Conservation (phyloP, 331 rosid species). For the Pyrus hybrid region DNA sequence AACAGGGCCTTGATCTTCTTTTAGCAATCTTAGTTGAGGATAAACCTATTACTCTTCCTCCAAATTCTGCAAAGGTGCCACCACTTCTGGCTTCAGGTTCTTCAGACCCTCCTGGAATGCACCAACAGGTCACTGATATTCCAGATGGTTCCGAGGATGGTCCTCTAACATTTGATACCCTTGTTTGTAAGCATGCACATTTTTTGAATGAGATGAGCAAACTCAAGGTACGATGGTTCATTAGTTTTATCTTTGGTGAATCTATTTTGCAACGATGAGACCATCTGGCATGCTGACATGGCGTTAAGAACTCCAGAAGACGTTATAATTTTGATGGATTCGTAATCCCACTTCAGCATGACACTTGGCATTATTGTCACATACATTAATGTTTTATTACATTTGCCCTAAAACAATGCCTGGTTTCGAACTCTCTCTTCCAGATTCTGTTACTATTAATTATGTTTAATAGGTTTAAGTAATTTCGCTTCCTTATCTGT, state of each 20-base stretch:
- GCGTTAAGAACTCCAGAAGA: neutral
- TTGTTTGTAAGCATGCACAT: constrained; percentile 78
- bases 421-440: neutral
- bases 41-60: constrained; percentile 89
- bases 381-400: neutral
- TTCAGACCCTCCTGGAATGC: constrained; percentile 65
- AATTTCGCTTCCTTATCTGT: neutral
- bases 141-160: constrained; percentile 70
- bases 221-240: constrained; percentile 60
- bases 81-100: constrained; percentile 61
- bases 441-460: neutral
- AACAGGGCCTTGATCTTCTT: constrained; percentile 98
- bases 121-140: constrained; percentile 57
- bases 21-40: constrained; percentile 92
- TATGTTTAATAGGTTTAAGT: neutral
- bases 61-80: constrained; percentile 89
- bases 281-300: neutral
- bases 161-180: constrained; percentile 72
- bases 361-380: neutral
- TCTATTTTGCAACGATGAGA: neutral
- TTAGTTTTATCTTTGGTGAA: neutral
- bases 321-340: neutral
- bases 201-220: constrained; percentile 87
- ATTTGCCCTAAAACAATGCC: neutral
- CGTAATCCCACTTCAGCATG: neutral